Percentiles rank a stretch among this genome's conserved stretches.
Evolutionary conservation across 352 stramenopile genomes (phyloP).

Genomic region (Phytophthora capsici): DNA sequence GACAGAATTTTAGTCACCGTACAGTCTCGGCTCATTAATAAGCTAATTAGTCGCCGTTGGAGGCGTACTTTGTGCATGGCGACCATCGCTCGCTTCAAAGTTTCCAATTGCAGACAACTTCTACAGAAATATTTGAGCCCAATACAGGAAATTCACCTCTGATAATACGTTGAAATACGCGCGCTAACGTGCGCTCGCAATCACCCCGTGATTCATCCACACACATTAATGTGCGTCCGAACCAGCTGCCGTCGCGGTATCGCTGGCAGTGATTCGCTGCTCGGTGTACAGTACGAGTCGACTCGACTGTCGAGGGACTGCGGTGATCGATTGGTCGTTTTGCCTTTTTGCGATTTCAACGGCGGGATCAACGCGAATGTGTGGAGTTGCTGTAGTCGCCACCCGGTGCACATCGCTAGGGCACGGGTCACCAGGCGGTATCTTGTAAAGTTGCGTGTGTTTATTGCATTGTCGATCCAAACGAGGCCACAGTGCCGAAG

Average conservation of each 20-base stretch:
- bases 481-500: no score
- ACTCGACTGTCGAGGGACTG: no score
- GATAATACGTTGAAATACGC: neutral
- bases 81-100: no score
- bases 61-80: no score
- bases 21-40: no score
- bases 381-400: constrained; percentile 25
- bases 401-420: constrained; percentile 17
- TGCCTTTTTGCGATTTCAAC: constrained; percentile 10
- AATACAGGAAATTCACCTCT: neutral
- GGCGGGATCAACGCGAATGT: neutral
- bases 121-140: no score
- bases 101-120: no score
- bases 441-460: constrained; percentile 11
- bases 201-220: neutral
- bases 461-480: neutral
- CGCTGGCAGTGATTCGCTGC: no score
- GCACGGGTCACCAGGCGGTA: constrained; percentile 6
- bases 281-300: no score
- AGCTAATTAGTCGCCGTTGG: no score
- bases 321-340: no score
- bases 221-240: neutral
- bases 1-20: no score
- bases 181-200: neutral
- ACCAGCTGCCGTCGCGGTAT: constrained; percentile 3